Conservation (phyloP, 129 eudicot genomes). For the Logfia minima region DNA sequence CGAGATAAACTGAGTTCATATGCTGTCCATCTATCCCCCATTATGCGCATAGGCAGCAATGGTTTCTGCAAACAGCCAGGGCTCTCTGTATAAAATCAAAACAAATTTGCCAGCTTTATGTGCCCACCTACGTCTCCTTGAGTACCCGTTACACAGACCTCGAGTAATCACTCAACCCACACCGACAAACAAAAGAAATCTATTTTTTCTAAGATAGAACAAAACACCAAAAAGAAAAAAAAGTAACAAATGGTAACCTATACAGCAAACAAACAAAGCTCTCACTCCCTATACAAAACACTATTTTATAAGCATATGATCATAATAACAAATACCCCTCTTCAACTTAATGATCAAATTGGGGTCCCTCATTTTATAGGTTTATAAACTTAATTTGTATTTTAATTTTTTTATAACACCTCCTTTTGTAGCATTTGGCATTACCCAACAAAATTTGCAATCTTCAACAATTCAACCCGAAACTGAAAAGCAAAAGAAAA, state of each 20-base stretch:
- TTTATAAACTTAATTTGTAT: background rate
- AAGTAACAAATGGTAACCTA: constrained; percentile 5
- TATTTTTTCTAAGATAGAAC: background rate
- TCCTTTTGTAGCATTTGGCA: constrained; percentile 29
- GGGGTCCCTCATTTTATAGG: constrained; percentile 60
- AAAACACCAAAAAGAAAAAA: constrained; percentile 6
- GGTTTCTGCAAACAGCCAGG: constrained; percentile 58
- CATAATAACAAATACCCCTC: constrained; percentile 29
- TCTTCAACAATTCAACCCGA: constrained; percentile 37
- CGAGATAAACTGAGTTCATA: constrained; percentile 44
- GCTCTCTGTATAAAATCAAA: constrained; percentile 36
- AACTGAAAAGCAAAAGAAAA: constrained; percentile 36
- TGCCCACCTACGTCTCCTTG: constrained; percentile 41
- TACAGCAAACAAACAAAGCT: constrained; percentile 22
- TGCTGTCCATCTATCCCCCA: constrained; percentile 74
- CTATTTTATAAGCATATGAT: constrained; percentile 27
- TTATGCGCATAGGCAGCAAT: constrained; percentile 49
- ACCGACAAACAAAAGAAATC: constrained; percentile 2
- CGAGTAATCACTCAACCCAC: constrained; percentile 17
- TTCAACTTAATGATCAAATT: constrained; percentile 39
- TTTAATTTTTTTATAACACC: constrained; percentile 22
- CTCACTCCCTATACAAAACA: constrained; percentile 27
- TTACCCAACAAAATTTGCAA: constrained; percentile 19
- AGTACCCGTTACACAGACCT: constrained; percentile 37
- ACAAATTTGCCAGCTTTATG: constrained; percentile 60